These are phyloP conservation scores for Chaetothyriales sp. DNA, from an alignment of 2,329 filamentous ascomycete genomes.

Conservation along the genomic window DNA sequence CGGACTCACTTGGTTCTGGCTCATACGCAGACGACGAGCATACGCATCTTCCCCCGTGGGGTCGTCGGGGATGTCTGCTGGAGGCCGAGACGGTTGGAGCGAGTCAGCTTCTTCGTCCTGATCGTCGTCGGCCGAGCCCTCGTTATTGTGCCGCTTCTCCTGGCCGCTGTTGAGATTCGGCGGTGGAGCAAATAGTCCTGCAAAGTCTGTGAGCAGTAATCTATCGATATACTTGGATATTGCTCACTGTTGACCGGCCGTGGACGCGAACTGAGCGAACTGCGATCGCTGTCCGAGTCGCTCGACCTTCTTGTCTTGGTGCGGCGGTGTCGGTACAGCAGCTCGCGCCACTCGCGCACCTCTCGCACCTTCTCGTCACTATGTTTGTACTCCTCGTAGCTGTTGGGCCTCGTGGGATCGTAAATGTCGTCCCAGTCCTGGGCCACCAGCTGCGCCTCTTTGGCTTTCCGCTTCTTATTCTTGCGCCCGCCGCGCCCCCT, in stretches of 20 bases:
- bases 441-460: slow-evolving; percentile 37
- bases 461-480: slow-evolving; percentile 56
- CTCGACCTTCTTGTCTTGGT: slow-evolving; percentile 32
- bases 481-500: slow-evolving; percentile 62
- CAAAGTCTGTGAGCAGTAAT: slow-evolving; percentile 36
- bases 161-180: slow-evolving; percentile 20
- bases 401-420: slow-evolving; percentile 67
- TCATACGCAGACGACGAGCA: slow-evolving; percentile 45
- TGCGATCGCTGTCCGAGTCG: slow-evolving; percentile 36
- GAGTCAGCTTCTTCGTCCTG: neutral
- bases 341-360: slow-evolving; percentile 69
- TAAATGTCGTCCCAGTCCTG: slow-evolving; percentile 87
- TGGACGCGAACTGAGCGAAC: slow-evolving; percentile 20
- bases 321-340: slow-evolving; percentile 55
- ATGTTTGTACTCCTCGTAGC: slow-evolving; percentile 66
- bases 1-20: slow-evolving; percentile 24
- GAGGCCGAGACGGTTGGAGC: slow-evolving; percentile 23
- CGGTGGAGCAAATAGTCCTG: slow-evolving; percentile 37
- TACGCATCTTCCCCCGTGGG: slow-evolving; percentile 56
- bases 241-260: slow-evolving; percentile 33
- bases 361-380: slow-evolving; percentile 73
- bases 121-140: slow-evolving; percentile 1
- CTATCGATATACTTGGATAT: slow-evolving; percentile 1
- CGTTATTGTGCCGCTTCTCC: neutral
- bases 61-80: slow-evolving; percentile 38